Evolutionary conservation across 139 green algal genomes (phyloP).

Genomic region (Coccomyxa sp.): DNA sequence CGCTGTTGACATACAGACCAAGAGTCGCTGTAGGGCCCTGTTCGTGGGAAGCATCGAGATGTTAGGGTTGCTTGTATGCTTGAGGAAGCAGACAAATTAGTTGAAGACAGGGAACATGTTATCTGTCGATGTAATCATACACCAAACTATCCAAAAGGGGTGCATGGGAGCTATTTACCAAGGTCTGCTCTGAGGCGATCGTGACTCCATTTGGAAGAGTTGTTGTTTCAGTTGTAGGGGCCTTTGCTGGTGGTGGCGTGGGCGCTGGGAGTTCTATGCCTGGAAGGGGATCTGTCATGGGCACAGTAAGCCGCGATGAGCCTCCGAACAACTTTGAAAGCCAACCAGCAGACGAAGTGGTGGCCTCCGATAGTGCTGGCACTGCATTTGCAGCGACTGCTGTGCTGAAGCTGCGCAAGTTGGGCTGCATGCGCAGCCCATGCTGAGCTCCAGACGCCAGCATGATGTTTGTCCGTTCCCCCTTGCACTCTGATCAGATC

Average conservation of each 20-base stretch:
- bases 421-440: background rate
- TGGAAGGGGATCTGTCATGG: conserved; percentile 72
- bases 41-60: background rate
- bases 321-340: conserved; percentile 25
- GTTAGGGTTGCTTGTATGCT: too few relatives aligned
- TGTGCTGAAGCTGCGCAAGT: background rate
- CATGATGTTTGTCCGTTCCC: background rate
- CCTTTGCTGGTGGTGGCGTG: conserved; percentile 8
- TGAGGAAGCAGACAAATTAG: too few relatives aligned
- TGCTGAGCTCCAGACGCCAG: background rate
- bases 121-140: too few relatives aligned
- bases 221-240: conserved; percentile 72
- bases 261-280: conserved; percentile 39
- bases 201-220: conserved; percentile 80
- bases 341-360: background rate
- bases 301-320: conserved; percentile 30
- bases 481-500: background rate
- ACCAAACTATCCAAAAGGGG: too few relatives aligned
- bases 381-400: background rate
- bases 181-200: conserved; percentile 82
- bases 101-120: too few relatives aligned
- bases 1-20: conserved; percentile 86
- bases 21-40: conserved; percentile 85
- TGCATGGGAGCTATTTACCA: conserved; percentile 39
- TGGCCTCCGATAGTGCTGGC: background rate